phyloP scores from a whole-genome alignment of 1,284 basidiomycete species.

The Moesziomyces parantarcticus region DNA sequence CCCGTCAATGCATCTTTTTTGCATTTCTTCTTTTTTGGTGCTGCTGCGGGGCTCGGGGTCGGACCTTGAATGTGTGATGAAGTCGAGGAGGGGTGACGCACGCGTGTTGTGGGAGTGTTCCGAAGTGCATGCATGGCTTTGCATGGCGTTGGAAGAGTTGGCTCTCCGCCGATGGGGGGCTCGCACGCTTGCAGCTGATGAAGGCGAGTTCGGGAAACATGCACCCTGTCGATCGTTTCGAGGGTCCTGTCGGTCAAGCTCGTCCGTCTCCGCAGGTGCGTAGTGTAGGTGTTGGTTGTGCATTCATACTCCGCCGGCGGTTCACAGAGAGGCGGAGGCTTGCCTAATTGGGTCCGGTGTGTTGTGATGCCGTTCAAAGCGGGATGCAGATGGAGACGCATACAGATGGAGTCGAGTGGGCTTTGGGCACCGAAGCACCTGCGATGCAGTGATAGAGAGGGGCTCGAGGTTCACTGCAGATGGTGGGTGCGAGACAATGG shows the following conservation, averaged over 20 bases:
- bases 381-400: not conserved
- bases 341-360: slow-evolving; percentile 10
- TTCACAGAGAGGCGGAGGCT: not conserved
- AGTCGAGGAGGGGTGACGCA: slow-evolving; percentile 5
- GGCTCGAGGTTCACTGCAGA: no score
- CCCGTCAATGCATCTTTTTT: slow-evolving; percentile 56
- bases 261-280: no score
- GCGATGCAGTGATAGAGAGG: no score
- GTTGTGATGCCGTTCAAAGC: not conserved
- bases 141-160: not conserved
- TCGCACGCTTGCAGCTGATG: not conserved
- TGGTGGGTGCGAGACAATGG: no score
- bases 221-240: slow-evolving; percentile 6
- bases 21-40: no score
- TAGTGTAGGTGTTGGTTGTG: slow-evolving; percentile 2
- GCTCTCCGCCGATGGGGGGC: not conserved
- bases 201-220: not conserved
- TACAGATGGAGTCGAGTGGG: no score
- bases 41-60: slow-evolving; percentile 8
- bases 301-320: not conserved
- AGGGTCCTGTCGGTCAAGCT: not conserved
- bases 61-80: slow-evolving; percentile 4
- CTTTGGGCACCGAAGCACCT: no score
- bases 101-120: not conserved
- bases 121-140: slow-evolving; percentile 8